Evolutionary conservation across 2,329 filamentous ascomycete species (phyloP).

Genomic region (Curvularia sp.): DNA sequence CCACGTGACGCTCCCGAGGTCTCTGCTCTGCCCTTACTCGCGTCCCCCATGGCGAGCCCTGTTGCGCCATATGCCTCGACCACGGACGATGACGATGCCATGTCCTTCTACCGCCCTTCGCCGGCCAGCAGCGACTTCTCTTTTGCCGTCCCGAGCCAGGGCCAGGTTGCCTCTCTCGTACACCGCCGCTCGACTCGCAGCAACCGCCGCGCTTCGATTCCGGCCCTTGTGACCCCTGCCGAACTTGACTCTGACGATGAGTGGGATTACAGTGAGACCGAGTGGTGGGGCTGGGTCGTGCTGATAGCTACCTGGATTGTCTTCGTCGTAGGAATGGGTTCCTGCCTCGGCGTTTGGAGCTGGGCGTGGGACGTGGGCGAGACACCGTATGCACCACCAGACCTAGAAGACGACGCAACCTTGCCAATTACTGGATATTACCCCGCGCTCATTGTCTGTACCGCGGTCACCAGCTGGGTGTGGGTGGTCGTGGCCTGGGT

Average conservation of each 20-base stretch:
- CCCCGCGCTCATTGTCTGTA: conserved; percentile 89
- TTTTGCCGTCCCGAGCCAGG: conserved; percentile 31
- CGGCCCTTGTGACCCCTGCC: conserved; percentile 33
- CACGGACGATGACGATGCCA: conserved; percentile 81
- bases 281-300: conserved; percentile 98
- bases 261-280: conserved; percentile 93
- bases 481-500: conserved; percentile 98
- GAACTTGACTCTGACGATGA: conserved; percentile 56
- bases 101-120: conserved; percentile 63
- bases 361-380: conserved; percentile 99
- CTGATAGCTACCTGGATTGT: conserved; percentile 91
- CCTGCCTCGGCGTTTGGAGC: conserved; percentile 91
- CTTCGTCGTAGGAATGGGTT: conserved; percentile 96
- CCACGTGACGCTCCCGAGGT: conserved; percentile 18
- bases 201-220: conserved; percentile 33
- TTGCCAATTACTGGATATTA: conserved; percentile 97
- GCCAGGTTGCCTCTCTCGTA: conserved; percentile 31
- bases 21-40: conserved; percentile 47
- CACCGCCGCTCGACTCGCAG: conserved; percentile 43
- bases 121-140: conserved; percentile 54
- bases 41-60: conserved; percentile 57
- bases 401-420: conserved; percentile 93
- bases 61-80: conserved; percentile 71
- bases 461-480: conserved; percentile 97
- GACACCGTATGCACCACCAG: conserved; percentile 92